Conservation (phyloP, 306 rosid genomes). For the Inga laurina region DNA sequence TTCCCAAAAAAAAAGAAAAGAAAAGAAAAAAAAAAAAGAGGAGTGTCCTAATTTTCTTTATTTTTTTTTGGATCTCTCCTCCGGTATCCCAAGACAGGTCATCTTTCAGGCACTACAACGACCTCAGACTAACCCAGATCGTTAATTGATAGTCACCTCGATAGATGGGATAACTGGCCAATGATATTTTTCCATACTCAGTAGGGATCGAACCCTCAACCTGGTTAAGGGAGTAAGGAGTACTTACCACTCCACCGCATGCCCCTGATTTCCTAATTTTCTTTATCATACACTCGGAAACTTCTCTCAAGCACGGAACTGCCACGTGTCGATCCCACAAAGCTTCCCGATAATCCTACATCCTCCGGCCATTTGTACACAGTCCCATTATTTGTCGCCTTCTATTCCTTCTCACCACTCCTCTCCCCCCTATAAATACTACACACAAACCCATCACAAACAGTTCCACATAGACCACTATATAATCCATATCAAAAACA, state of each 20-base stretch:
- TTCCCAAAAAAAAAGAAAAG: too few relatives aligned
- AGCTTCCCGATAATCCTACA: background rate
- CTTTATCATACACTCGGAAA: background rate
- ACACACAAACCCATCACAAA: background rate
- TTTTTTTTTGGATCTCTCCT: too few relatives aligned
- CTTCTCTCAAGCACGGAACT: background rate
- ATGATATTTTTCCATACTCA: too few relatives aligned
- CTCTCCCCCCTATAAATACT: background rate
- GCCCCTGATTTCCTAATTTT: background rate
- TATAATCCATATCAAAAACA: background rate
- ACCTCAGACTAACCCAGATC: too few relatives aligned
- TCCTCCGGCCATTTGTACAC: conserved; percentile 15
- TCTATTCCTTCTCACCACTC: conserved; percentile 30
- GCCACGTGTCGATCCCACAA: conserved; percentile 17
- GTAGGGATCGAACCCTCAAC: too few relatives aligned
- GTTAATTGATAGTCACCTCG: too few relatives aligned
- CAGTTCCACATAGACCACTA: background rate
- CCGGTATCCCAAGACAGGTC: too few relatives aligned
- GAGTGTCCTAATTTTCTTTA: background rate
- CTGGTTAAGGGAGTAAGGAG: too few relatives aligned
- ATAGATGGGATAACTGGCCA: too few relatives aligned
- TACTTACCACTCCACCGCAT: too few relatives aligned
- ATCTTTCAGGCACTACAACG: too few relatives aligned
- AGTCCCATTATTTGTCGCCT: conserved; percentile 36
- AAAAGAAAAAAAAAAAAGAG: too few relatives aligned